A percentile compares a stretch with the other conserved stretches of the same genome.
Conservation (phyloP, 805 yeast genomes). For the Starmera dryadoides region DNA sequence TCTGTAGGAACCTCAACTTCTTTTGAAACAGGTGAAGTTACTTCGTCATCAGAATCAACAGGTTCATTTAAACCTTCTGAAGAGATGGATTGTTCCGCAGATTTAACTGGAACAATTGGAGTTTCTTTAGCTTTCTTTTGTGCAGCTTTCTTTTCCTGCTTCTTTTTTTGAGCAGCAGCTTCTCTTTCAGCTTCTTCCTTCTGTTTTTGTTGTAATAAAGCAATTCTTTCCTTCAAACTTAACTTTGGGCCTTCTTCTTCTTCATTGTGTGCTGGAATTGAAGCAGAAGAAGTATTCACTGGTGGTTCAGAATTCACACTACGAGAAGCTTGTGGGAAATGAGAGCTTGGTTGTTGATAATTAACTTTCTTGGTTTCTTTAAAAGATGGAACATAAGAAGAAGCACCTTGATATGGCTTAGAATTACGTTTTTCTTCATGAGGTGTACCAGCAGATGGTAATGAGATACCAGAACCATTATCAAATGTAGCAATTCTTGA, state of each 20-base stretch:
- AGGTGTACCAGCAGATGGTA: conserved; percentile 8
- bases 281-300: conserved; percentile 15
- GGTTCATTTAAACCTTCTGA: conserved; percentile 1
- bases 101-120: not conserved
- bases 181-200: conserved; percentile 72
- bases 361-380: conserved; percentile 8
- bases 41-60: conserved; percentile 1
- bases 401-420: conserved; percentile 17
- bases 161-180: conserved; percentile 47
- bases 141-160: conserved; percentile 42
- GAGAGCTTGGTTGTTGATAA: conserved; percentile 11
- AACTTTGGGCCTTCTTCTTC: conserved; percentile 64
- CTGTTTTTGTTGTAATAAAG: conserved; percentile 73
- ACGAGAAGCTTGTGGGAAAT: conserved; percentile 20
- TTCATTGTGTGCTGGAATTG: conserved; percentile 24
- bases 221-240: conserved; percentile 83
- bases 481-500: conserved; percentile 9
- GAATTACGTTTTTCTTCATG: conserved; percentile 4
- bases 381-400: conserved; percentile 21
- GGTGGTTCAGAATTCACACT: conserved; percentile 19
- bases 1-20: not conserved
- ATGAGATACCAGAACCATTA: conserved; percentile 6
- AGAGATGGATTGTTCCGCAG: conserved; percentile 1
- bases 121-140: conserved; percentile 12
- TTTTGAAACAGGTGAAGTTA: not conserved